A percentile compares a stretch with the other conserved stretches of the same genome.
These are phyloP conservation scores for Aspergillus terreus DNA, from an alignment of 2,329 filamentous ascomycete genomes.

Conservation along the genomic window DNA sequence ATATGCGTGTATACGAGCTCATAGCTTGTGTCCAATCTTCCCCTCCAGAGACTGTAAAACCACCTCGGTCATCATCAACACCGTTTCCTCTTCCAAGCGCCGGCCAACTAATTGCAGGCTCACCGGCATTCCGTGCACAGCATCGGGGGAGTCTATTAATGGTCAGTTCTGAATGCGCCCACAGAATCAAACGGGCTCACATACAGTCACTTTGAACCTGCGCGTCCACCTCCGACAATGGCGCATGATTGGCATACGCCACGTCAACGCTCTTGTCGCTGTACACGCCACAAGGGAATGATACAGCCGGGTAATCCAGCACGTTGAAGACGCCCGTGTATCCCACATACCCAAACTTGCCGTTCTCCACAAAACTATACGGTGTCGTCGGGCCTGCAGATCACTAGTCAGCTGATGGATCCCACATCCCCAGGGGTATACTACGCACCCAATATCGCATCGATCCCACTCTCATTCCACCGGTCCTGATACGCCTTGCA, in stretches of 20 bases:
- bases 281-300: slow-evolving; percentile 17
- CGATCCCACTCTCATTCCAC: slow-evolving; percentile 11
- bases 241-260: background rate
- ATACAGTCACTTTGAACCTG: slow-evolving; percentile 10
- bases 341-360: slow-evolving; percentile 15
- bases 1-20: background rate
- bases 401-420: background rate
- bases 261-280: slow-evolving; percentile 10
- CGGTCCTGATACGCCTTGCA: slow-evolving; percentile 25
- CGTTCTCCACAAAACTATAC: slow-evolving; percentile 17
- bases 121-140: slow-evolving; percentile 21
- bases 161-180: background rate
- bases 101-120: slow-evolving; percentile 28
- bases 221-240: slow-evolving; percentile 9
- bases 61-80: slow-evolving; percentile 35
- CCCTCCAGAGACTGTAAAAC: slow-evolving; percentile 22
- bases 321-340: slow-evolving; percentile 20
- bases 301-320: slow-evolving; percentile 18
- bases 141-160: slow-evolving; percentile 4
- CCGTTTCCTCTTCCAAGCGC: slow-evolving; percentile 31
- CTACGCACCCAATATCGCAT: slow-evolving; percentile 19
- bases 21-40: background rate
- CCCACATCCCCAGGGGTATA: background rate
- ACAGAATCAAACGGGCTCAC: slow-evolving; percentile 1
- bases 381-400: slow-evolving; percentile 15